phyloP scores from a whole-genome alignment of 2,329 filamentous ascomycete species.

The Apiospora hydei region DNA sequence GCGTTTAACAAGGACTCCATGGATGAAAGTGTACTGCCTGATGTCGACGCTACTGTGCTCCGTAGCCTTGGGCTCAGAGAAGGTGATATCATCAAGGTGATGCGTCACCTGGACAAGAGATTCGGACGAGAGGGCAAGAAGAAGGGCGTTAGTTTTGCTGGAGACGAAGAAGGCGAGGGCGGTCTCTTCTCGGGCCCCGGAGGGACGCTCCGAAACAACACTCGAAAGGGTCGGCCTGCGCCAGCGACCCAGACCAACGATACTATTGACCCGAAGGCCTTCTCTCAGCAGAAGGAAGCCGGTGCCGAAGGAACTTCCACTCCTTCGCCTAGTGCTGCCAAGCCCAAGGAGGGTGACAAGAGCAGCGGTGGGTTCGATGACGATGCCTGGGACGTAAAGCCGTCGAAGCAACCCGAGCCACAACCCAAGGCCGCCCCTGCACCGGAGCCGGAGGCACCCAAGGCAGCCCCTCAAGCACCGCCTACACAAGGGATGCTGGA shows the following conservation, averaged over 20 bases:
- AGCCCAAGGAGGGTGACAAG: constrained; percentile 40
- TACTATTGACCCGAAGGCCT: constrained; percentile 85
- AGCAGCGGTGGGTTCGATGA: constrained; percentile 80
- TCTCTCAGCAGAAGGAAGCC: constrained; percentile 68
- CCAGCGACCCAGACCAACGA: constrained; percentile 87
- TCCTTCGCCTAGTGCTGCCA: constrained; percentile 41
- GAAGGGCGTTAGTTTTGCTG: constrained; percentile 42
- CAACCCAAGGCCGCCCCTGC: constrained; percentile 62
- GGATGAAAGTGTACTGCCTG: constrained; percentile 90
- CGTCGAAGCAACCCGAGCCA: constrained; percentile 64
- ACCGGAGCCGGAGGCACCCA: constrained; percentile 56
- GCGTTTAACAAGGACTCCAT: constrained; percentile 92
- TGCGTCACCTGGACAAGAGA: constrained; percentile 85
- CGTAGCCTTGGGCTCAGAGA: constrained; percentile 93
- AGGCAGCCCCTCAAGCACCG: constrained; percentile 39
- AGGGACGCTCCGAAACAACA: constrained; percentile 92
- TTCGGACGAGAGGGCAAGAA: constrained; percentile 72
- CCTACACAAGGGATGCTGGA: constrained; percentile 56
- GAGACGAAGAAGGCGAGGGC: constrained; percentile 60
- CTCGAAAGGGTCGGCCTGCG: constrained; percentile 86
- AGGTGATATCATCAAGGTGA: constrained; percentile 95
- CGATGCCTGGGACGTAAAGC: constrained; percentile 96
- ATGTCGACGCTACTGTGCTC: constrained; percentile 83
- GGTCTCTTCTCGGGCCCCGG: constrained; percentile 93
- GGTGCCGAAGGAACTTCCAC: constrained; percentile 49